phyloP scores from a whole-genome alignment of 2,329 filamentous ascomycete species.

The Claviceps purpurea region DNA sequence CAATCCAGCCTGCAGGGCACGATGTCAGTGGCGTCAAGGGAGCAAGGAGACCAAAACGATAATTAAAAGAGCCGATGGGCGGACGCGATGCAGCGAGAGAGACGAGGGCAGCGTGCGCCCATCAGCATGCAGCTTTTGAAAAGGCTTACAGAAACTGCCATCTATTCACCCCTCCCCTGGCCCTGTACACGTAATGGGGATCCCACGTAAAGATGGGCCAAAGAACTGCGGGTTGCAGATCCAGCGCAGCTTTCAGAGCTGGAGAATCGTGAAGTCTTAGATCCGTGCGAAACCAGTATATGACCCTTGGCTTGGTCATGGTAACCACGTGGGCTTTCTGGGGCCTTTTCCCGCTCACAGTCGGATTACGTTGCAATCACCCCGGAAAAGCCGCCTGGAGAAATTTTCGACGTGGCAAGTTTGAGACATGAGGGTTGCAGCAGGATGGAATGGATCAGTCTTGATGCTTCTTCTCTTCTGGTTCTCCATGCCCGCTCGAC shows the following conservation, averaged over 20 bases:
- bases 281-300: slow-evolving; percentile 73
- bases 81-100: not conserved
- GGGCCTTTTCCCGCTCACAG: not conserved
- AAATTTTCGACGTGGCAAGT: not conserved
- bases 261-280: slow-evolving; percentile 66
- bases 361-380: not conserved
- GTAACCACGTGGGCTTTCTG: not conserved
- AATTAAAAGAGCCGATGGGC: too few species aligned
- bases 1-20: slow-evolving; percentile 46
- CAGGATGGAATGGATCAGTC: not conserved
- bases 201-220: slow-evolving; percentile 75
- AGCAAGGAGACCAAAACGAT: not conserved
- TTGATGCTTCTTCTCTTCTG: not conserved
- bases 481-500: not conserved
- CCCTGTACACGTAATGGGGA: slow-evolving; percentile 64
- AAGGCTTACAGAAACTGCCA: slow-evolving; percentile 53
- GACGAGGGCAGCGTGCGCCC: not conserved
- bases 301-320: slow-evolving; percentile 33
- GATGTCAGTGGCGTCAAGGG: not conserved
- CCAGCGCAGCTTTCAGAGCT: slow-evolving; percentile 56
- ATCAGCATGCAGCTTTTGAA: not conserved
- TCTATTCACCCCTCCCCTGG: slow-evolving; percentile 56
- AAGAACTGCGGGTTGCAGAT: slow-evolving; percentile 52
- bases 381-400: too few species aligned
- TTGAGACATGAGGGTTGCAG: not conserved